phyloP scores from a whole-genome alignment of 495 filamentous ascomycete species.

The Apiosordaria backusii region DNA sequence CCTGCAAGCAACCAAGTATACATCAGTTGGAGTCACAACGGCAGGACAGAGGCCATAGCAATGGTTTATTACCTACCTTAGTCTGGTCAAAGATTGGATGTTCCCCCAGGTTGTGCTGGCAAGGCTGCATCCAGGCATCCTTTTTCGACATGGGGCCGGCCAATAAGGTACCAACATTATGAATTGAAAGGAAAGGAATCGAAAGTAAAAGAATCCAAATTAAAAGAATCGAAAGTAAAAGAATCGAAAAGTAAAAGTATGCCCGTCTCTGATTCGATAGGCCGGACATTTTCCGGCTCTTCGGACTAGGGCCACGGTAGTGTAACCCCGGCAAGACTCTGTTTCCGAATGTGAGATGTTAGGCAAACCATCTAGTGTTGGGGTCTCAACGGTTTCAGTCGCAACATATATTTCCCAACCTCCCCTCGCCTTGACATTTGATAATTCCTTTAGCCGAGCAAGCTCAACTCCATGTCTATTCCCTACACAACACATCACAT shows the following conservation, averaged over 20 bases:
- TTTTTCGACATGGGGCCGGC: not conserved
- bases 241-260: too few species aligned
- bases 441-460: too few species aligned
- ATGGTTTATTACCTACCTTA: too few species aligned
- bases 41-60: too few species aligned
- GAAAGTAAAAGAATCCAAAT: too few species aligned
- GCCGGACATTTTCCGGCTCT: not conserved
- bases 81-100: not conserved
- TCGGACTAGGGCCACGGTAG: not conserved
- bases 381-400: not conserved
- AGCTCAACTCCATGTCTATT: too few species aligned
- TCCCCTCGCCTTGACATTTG: too few species aligned
- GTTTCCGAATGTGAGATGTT: not conserved
- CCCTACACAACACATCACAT: not conserved
- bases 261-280: not conserved
- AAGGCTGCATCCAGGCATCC: not conserved
- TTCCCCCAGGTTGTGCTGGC: not conserved
- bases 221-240: too few species aligned
- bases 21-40: too few species aligned
- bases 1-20: too few species aligned
- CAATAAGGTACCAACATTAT: too few species aligned
- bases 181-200: too few species aligned
- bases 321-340: not conserved
- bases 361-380: not conserved
- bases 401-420: not conserved